Evolutionary conservation across 2,329 filamentous ascomycete species (phyloP).

Genomic region (Purpureocillium takamizusanense): DNA sequence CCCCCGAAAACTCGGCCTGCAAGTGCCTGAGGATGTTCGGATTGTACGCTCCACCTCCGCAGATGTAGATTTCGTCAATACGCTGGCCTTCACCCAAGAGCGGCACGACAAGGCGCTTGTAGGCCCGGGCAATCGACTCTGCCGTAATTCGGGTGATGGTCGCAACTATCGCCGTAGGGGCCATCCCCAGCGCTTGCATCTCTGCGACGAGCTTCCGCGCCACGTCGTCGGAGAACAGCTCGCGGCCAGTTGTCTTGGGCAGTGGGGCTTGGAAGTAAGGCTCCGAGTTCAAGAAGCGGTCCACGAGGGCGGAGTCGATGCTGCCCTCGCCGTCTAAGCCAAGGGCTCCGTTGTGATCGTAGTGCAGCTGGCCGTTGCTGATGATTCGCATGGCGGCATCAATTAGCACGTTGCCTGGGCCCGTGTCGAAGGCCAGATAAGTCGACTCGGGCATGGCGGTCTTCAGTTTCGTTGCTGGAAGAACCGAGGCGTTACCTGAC

Average conservation of each 20-base stretch:
- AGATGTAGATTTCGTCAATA: slow-evolving; percentile 48
- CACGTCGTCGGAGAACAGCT: slow-evolving; percentile 40
- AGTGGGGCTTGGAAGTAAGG: slow-evolving; percentile 31
- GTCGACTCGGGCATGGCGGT: slow-evolving; percentile 35
- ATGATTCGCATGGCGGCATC: slow-evolving; percentile 14
- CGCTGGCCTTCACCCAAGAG: not conserved
- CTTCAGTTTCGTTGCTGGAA: too few relatives aligned
- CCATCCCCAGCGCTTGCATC: slow-evolving; percentile 25
- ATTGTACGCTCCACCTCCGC: slow-evolving; percentile 48
- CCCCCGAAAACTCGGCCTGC: slow-evolving; percentile 34
- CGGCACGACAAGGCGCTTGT: slow-evolving; percentile 8
- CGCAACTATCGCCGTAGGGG: slow-evolving; percentile 34
- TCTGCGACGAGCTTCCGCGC: slow-evolving; percentile 32
- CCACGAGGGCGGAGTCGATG: slow-evolving; percentile 31
- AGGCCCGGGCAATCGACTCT: slow-evolving; percentile 17
- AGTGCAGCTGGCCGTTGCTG: slow-evolving; percentile 32
- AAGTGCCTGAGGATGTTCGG: slow-evolving; percentile 48
- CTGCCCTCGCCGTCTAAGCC: slow-evolving; percentile 24
- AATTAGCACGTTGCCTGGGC: slow-evolving; percentile 32
- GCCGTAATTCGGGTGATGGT: slow-evolving; percentile 38
- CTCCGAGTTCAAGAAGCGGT: slow-evolving; percentile 27
- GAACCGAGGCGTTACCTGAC: too few relatives aligned
- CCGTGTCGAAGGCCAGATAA: slow-evolving; percentile 32
- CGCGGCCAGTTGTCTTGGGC: slow-evolving; percentile 39
- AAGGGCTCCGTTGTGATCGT: slow-evolving; percentile 37